Base-by-base conservation (phyloP, 2,329 filamentous ascomycete species). In the Ascochyta pisi region DNA sequence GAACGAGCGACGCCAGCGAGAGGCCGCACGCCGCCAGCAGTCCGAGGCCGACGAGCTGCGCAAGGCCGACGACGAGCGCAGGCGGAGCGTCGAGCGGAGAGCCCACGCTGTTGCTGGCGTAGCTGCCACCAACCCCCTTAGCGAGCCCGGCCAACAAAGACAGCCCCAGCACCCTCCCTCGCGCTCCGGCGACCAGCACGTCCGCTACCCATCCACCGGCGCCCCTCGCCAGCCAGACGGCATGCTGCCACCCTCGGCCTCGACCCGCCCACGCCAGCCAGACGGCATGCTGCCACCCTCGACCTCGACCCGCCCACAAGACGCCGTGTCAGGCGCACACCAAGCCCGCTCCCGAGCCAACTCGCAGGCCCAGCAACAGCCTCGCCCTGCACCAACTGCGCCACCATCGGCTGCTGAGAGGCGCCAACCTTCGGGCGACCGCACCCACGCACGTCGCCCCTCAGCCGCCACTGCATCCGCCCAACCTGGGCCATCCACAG, bases 1-100 rank as follows among this genome's bases (percentile, higher is more conserved):
- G 93, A 87, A 91, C 76, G 88, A 93, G 73, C 88, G 93, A 53
- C 84, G 85, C 51, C 90, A 90, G 62, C 85, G 93, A 60, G 91
- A 96, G 75, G 86, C 89, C 24, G 81, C 88, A 54, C 84, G 86
- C 60, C 87, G 91, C 70, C 83, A 84, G 39, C 87, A 90, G 69
- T 84, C 86, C 64, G 78, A 73, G 54, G 73, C 78, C 79, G 78
- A 80, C 55, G 69, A 78, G 71, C 84, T 86, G 73, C 81, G 83
- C 64, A 83, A 85, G 65, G 78, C 80, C 57, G 76, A 81, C 54
- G 81, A 83, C 58, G 77, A 82, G 60, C 75, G 80, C 60, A 76
- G 78, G 62, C 74, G 77, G 58, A 84, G 83, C 71, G 82, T 81
- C 59, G 86, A 91, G 74, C 83, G 87, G 69, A 84, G 85, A 81